A percentile compares a stretch with the other conserved stretches of the same genome.
Evolutionary conservation across 1,284 basidiomycete species (phyloP).

Genomic region (Marasmius sp.): DNA sequence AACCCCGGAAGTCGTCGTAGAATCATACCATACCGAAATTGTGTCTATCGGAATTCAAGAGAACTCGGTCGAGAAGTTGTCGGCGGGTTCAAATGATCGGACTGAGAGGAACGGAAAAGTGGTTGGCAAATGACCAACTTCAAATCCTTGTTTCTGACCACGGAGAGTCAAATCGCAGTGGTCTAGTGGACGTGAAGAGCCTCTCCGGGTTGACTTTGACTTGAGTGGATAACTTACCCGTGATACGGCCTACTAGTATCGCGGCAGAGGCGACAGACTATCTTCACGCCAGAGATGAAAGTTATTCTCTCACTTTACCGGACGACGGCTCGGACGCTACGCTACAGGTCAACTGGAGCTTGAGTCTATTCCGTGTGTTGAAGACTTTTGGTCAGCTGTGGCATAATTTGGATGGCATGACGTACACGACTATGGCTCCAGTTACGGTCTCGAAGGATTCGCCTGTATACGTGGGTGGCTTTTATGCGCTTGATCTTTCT

Average conservation of each 20-base stretch:
- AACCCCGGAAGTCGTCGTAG: too few relatives aligned
- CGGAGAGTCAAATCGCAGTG: conserved; percentile 18
- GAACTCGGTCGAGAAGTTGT: too few relatives aligned
- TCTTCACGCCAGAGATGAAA: conserved; percentile 59
- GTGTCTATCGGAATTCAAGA: too few relatives aligned
- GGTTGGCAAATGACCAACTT: too few relatives aligned
- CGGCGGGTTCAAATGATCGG: too few relatives aligned
- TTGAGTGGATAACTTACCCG: neutral
- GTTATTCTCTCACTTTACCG: conserved; percentile 66
- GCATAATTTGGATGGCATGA: conserved; percentile 51
- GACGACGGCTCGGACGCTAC: conserved; percentile 56
- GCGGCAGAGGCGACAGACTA: conserved; percentile 54
- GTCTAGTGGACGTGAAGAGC: neutral
- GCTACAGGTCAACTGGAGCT: conserved; percentile 67
- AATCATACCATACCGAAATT: too few relatives aligned
- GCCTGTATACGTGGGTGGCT: conserved; percentile 68
- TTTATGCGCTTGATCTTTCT: neutral
- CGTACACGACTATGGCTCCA: conserved; percentile 62
- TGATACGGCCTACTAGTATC: conserved; percentile 34
- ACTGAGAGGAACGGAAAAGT: too few relatives aligned
- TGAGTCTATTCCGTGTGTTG: conserved; percentile 80
- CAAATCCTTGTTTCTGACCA: conserved; percentile 49
- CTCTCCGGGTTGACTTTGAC: conserved; percentile 2
- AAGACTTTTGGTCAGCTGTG: conserved; percentile 82
- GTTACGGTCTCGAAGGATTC: conserved; percentile 52